Evolutionary conservation across 257 asterid species (phyloP).

Genomic region (Penstemon barbatus): DNA sequence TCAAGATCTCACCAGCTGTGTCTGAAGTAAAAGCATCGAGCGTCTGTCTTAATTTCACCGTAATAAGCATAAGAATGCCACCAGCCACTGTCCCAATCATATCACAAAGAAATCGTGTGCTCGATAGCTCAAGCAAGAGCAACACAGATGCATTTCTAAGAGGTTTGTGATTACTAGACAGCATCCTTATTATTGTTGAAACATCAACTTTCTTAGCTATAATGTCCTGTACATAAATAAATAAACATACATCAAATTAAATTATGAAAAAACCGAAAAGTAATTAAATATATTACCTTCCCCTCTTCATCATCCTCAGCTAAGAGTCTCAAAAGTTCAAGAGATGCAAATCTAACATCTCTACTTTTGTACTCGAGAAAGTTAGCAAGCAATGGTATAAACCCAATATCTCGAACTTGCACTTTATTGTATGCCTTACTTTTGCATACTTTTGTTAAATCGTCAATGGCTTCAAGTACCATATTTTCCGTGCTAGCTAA

Average conservation of each 20-base stretch:
- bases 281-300: conserved; percentile 35
- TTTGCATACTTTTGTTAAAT: conserved; percentile 51
- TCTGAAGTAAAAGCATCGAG: conserved; percentile 54
- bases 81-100: conserved; percentile 61
- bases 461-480: conserved; percentile 73
- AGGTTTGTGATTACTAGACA: conserved; percentile 60
- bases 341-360: conserved; percentile 42
- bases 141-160: conserved; percentile 56
- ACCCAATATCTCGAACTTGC: conserved; percentile 58
- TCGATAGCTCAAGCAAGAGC: conserved; percentile 63
- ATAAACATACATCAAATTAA: neutral
- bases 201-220: conserved; percentile 49
- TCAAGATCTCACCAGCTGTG: conserved; percentile 55
- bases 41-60: conserved; percentile 53
- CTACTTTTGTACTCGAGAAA: conserved; percentile 57
- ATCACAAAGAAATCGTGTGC: conserved; percentile 37
- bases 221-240: conserved; percentile 43
- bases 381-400: conserved; percentile 58
- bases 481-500: conserved; percentile 61
- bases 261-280: conserved; percentile 13
- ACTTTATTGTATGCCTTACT: conserved; percentile 52
- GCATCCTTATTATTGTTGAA: conserved; percentile 52
- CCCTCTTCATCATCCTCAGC: conserved; percentile 71
- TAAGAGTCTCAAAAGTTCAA: conserved; percentile 51
- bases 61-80: conserved; percentile 68